These are phyloP conservation scores for Ophiosphaerella herpotricha DNA, from an alignment of 2,329 filamentous ascomycete genomes.

Conservation along the genomic window DNA sequence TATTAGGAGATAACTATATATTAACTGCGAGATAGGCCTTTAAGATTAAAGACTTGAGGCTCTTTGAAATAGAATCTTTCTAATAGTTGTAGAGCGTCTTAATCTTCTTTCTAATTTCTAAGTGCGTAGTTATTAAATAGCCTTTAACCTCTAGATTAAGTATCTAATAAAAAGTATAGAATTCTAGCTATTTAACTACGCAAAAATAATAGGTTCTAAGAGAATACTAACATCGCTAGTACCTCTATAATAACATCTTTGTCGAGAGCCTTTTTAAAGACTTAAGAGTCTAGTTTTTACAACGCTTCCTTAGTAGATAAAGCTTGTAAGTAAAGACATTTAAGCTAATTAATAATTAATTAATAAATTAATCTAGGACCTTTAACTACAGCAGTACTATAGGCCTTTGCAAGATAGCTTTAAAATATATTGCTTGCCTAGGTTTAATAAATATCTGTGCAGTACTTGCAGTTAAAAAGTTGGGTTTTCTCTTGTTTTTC, in stretches of 20 bases:
- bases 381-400: too few relatives aligned
- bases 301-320: background rate
- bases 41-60: slow-evolving; percentile 2
- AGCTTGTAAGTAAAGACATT: background rate
- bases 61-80: slow-evolving; percentile 4
- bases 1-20: slow-evolving; percentile 2
- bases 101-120: slow-evolving; percentile 4
- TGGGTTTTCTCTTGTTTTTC: slow-evolving; percentile 3
- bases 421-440: slow-evolving; percentile 1
- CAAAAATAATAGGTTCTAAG: slow-evolving; percentile 1
- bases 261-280: slow-evolving; percentile 3
- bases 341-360: too few relatives aligned
- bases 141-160: slow-evolving; percentile 3
- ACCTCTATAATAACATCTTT: slow-evolving; percentile 3
- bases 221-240: background rate
- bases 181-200: slow-evolving; percentile 1
- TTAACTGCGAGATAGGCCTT: slow-evolving; percentile 3
- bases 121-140: slow-evolving; percentile 1
- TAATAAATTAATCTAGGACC: too few relatives aligned
- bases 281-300: slow-evolving; percentile 2
- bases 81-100: background rate
- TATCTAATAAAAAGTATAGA: background rate
- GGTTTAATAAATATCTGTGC: slow-evolving; percentile 1
- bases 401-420: background rate
- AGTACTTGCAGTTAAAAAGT: slow-evolving; percentile 5